A percentile compares a stretch with the other conserved stretches of the same genome.
phyloP scores from a whole-genome alignment of 768 basidiomycete species.

The Rhodotorula taiwanensis region DNA sequence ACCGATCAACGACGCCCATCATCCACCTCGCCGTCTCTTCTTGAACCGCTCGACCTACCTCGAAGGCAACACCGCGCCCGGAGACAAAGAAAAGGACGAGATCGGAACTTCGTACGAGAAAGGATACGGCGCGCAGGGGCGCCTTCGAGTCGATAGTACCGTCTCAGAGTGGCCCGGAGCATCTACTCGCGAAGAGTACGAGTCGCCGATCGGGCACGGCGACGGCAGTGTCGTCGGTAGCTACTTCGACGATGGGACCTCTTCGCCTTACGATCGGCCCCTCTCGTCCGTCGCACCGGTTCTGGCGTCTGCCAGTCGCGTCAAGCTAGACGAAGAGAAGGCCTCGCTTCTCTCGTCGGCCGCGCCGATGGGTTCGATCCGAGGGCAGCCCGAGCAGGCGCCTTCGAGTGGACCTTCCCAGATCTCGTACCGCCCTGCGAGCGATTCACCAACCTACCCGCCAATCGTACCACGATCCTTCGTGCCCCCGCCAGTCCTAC shows the following conservation, averaged over 20 bases:
- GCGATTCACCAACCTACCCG: neutral
- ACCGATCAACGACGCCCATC: neutral
- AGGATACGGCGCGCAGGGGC: neutral
- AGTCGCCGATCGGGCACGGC: too few species aligned
- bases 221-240: too few species aligned
- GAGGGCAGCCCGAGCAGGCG: too few species aligned
- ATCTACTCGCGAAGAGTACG: constrained; percentile 26
- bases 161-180: constrained; percentile 10
- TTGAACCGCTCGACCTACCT: constrained; percentile 14
- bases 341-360: too few species aligned
- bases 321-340: too few species aligned
- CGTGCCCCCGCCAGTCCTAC: neutral
- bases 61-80: neutral
- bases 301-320: too few species aligned
- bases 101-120: constrained; percentile 3
- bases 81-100: neutral
- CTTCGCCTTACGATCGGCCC: too few species aligned
- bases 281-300: too few species aligned
- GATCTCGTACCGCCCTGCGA: too few species aligned
- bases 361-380: too few species aligned
- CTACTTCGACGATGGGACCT: too few species aligned
- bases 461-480: neutral
- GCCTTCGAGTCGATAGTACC: neutral
- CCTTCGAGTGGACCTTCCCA: too few species aligned
- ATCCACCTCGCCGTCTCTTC: constrained; percentile 16